Evolutionary conservation across 495 filamentous ascomycete species (phyloP), one percentile per base, ranked within the genome.

Genomic region (Penicillium pulvis): DNA sequence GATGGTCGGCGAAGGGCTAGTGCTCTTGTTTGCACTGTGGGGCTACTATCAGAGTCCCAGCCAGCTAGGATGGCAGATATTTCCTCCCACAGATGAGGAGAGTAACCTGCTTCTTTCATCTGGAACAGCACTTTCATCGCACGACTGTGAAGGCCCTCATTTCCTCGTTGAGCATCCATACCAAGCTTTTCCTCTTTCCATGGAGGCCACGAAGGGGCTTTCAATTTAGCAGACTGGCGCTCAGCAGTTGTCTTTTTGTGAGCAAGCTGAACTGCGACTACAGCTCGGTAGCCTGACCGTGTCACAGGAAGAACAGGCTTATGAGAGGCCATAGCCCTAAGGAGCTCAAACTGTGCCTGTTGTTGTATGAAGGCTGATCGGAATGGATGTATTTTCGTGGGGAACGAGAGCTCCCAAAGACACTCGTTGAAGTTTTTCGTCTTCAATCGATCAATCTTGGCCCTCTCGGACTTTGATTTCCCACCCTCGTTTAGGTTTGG

Each of bases 121-220:
- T 82, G 81, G 20, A 67, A 68, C 33, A 90, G 66, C 0, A 84
- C 81, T 20, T 78, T 72, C 53, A 74, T 78, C 11, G 87, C 85
- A 44, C 84, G 80, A 45, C 86, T 85, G n/a, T 72, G 70, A 56
- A 81, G 78, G 31, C 82, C 81, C 44, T 87, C 83, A 45, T 75
- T 72, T 8, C 78, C 82, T 28, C 81, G 82, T 5, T 77, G 67
- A 23, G 76, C 74, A 68, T 89, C 85, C 23, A 86, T 77, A 3
- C 83, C 85, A 12, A 82, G 74, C 44, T 73, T 82, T 8, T 84
- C 82, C 64, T 84, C 79, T 51, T 87, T 89, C 85, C 85, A 91
- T 2, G 88, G 88, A 3, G 88, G 88, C 88, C 88, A 91, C 12
- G 80, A 83, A 0, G 73, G 73, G 6, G 82, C 76, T 71, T 90